Evolutionary conservation across 1,284 basidiomycete genomes (phyloP).

Genomic region (Microbotryum scabiosae): DNA sequence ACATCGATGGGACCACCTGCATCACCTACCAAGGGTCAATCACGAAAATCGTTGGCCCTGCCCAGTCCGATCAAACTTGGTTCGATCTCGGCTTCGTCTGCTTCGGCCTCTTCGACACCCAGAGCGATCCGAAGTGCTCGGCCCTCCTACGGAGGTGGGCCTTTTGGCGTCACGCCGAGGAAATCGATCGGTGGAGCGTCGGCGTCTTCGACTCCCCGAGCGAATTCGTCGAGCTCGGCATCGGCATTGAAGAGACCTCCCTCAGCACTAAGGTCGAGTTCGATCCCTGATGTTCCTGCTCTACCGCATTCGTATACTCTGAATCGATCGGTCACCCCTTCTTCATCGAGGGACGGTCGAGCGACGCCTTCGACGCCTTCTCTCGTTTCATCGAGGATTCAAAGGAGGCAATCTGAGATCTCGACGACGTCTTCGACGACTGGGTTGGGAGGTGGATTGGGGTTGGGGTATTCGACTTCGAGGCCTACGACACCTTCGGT

Average conservation of each 20-base stretch:
- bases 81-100: background rate
- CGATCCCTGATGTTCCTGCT: constrained; percentile 23
- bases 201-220: constrained; percentile 2
- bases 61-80: no score
- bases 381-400: background rate
- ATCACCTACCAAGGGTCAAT: no score
- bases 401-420: background rate
- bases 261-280: constrained; percentile 10
- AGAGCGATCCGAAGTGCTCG: constrained; percentile 24
- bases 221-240: background rate
- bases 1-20: no score
- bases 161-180: constrained; percentile 4
- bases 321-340: constrained; percentile 13
- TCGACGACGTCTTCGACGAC: background rate
- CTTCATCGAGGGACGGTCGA: constrained; percentile 9
- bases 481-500: constrained; percentile 14
- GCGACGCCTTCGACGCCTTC: constrained; percentile 13
- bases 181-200: constrained; percentile 10
- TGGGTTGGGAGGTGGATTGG: background rate
- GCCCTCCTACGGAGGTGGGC: constrained; percentile 15
- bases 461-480: background rate
- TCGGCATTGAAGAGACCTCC: constrained; percentile 16
- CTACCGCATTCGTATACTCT: constrained; percentile 19
- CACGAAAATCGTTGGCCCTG: no score
- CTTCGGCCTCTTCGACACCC: constrained; percentile 40